These are phyloP conservation scores for Brassica balearica DNA, from an alignment of 441 rosid genomes.

Conservation along the genomic window DNA sequence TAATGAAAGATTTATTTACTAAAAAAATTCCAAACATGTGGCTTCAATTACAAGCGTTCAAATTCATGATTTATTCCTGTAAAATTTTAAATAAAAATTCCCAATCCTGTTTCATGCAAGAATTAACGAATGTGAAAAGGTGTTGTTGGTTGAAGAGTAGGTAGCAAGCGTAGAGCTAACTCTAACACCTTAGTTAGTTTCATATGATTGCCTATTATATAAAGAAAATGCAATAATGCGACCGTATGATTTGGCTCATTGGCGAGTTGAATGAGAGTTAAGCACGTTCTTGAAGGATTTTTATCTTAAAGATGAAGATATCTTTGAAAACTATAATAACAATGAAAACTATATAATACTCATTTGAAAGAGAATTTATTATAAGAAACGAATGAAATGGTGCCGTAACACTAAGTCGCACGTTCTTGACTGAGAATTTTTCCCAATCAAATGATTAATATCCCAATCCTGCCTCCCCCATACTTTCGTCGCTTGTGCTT, in stretches of 20 bases:
- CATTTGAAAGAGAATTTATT: conserved; percentile 15
- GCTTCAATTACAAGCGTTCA: too few species aligned
- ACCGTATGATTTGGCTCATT: conserved; percentile 27
- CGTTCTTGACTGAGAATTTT: conserved; percentile 46
- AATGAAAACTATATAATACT: conserved; percentile 5
- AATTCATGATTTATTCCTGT: too few species aligned
- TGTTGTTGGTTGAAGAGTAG: conserved; percentile 38
- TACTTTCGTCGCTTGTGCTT: conserved; percentile 30
- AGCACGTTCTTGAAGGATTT: conserved; percentile 38
- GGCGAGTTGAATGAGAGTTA: conserved; percentile 28
- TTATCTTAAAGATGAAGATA: conserved; percentile 35
- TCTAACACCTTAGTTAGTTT: conserved; percentile 26
- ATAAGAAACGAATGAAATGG: conserved; percentile 28
- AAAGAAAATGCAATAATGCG: conserved; percentile 21
- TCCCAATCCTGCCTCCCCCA: conserved; percentile 34
- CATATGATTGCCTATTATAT: conserved; percentile 18
- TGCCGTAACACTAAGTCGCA: conserved; percentile 47
- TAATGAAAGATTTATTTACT: too few species aligned
- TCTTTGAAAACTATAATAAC: not conserved
- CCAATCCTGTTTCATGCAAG: too few species aligned
- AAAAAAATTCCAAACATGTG: too few species aligned
- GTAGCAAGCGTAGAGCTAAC: conserved; percentile 39
- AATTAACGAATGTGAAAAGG: not conserved
- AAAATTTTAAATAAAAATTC: too few species aligned
- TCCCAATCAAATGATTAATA: conserved; percentile 39